Evolutionary conservation across 306 rosid species (phyloP), one percentile per base, ranked within the genome.

Genomic region (Cicer chorassanicum): DNA sequence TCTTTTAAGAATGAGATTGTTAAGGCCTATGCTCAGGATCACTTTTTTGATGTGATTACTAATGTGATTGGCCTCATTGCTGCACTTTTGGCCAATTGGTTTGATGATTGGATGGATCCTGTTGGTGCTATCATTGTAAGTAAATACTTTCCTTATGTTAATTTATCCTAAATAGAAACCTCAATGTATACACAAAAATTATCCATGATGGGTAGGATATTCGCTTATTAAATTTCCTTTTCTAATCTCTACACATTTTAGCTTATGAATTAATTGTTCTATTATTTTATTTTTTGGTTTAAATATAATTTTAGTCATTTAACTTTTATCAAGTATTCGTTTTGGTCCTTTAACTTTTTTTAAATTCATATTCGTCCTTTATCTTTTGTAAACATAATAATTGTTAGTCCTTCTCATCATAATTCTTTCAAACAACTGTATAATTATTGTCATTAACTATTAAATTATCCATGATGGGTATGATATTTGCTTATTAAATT

Each of bases 11-110:
- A 95, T 9, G 98, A 95, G 85, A 95, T 95, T 7, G 87, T 95
- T 69, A 90, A 90, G 85, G 98, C 99, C 4, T 95, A 95, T 73
- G 99, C 99, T 67, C 99, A 88, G 66, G 99, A 95, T 86, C 99
- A 95, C 83, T 90, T 95, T 70, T 95, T 95, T 74, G 99, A 95
- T 86, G 99, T 95, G 68, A 85, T 92, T 77, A 95, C 99, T n/a
- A 95, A 95, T 69, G 48, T 88, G 53, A 95, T 90, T 80, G 99
- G 99, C 53, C 99, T 95, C 43, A 73, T 89, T 54, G 98, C 99
- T 73, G 97, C 94, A 36, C 97, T 95, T 69, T 87, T 95, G 51
- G 99, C 99, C 62, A 88, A 92, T 68, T 90, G 88, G 65, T 46
- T 95, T 73, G 86, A 80, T 65, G 93, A 50, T 70, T 95, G 99